Evolutionary conservation across 257 asterid genomes (phyloP), one percentile per base, ranked within the genome.

Genomic region (Ehretia macrophylla): DNA sequence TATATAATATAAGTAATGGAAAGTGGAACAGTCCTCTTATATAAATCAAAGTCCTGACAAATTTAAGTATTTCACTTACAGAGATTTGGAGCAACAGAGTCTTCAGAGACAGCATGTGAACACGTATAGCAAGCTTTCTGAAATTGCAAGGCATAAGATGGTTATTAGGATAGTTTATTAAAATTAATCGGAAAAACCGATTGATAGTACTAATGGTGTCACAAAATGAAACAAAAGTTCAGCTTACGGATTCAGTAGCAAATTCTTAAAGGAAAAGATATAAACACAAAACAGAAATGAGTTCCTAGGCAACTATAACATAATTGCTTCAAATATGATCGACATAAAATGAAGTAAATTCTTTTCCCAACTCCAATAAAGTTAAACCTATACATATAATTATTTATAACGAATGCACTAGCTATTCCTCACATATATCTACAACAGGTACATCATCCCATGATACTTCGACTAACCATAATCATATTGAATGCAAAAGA

Each of bases 121-220:
- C 99, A 92, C 4, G 87, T 81, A 65, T 49, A 79, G 82, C 97
- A 93, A 68, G 77, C 79, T 85, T 93, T 93, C 99, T 93, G 95
- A 69, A 78, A 79, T 72, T 68, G 63, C 63, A 77, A 23, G 14
- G 50, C 27, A 51, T 52, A 51, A 59, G 45, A 52, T 9, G 0
- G 17, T 3, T 20, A 32, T 57, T 55, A 61, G 40, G 48, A 32
- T 23, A 42, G 45, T 19, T n/a, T 17, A 37, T 4, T 16, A 47
- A 20, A 17, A 27, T 6, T 27, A 27, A 27, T 27, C n/a, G n/a
- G 52, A 9, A 47, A 10, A 10, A 47, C 17, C 4, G 17, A 19
- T 8, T 8, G 14, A 47, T 1, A 47, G 0, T 10, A 18, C 17
- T 47, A 18, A 17, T 11, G 18, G 1, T 14, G 20, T 18, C 17